Conservation (phyloP, 805 yeast genomes). For the Cyberlindnera euphorbiae region DNA sequence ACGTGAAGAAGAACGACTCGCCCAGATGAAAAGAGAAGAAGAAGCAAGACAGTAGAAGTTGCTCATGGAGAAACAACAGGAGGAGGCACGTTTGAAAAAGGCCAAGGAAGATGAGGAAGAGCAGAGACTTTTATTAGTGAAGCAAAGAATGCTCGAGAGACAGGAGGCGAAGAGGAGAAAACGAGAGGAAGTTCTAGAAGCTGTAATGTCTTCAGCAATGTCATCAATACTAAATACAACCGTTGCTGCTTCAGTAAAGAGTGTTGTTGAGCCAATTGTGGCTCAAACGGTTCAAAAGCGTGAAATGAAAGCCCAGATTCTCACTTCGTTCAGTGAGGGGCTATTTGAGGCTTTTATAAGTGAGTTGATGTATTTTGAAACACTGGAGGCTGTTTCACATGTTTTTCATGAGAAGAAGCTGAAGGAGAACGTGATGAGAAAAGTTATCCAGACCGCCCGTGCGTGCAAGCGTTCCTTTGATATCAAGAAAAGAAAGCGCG, state of each 20-base stretch:
- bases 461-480: conserved; percentile 23
- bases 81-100: conserved; percentile 3
- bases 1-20: no score
- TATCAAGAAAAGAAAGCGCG: conserved; percentile 33
- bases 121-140: conserved; percentile 13
- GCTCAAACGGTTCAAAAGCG: conserved; percentile 12
- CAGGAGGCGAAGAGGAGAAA: conserved; percentile 16
- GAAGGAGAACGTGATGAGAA: conserved; percentile 28
- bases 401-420: conserved; percentile 29
- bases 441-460: conserved; percentile 29
- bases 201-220: neutral
- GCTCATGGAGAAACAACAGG: conserved; percentile 1
- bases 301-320: conserved; percentile 24
- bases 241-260: conserved; percentile 18
- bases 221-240: conserved; percentile 14
- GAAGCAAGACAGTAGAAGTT: conserved; percentile 2
- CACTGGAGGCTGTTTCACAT: conserved; percentile 44
- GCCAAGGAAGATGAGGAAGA: conserved; percentile 8
- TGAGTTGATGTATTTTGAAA: conserved; percentile 45
- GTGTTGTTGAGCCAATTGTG: conserved; percentile 10
- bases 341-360: conserved; percentile 56
- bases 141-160: conserved; percentile 12
- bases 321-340: conserved; percentile 42
- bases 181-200: conserved; percentile 14
- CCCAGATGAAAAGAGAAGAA: no score